Conservation (phyloP, 805 yeast species). For the Sugiyamaella qingdaonensis region DNA sequence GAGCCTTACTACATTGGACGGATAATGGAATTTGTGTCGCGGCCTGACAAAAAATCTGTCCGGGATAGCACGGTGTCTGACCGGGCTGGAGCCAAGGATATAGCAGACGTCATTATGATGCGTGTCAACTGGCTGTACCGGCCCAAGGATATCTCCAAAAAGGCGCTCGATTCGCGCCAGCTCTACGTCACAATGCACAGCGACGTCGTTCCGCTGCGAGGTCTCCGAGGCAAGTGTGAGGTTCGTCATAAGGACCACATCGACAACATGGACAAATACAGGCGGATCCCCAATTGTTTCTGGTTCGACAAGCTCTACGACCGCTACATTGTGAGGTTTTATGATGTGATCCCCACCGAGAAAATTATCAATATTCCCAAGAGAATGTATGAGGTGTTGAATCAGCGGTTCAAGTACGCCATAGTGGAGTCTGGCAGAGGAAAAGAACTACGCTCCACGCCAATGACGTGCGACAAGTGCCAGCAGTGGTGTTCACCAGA, state of each 20-base stretch:
- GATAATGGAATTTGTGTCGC: conserved; percentile 61
- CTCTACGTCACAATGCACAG: conserved; percentile 82
- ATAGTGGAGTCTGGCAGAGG: conserved; percentile 69
- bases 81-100: conserved; percentile 43
- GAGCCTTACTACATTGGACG: conserved; percentile 91
- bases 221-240: conserved; percentile 69
- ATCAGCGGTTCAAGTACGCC: conserved; percentile 65
- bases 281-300: conserved; percentile 61
- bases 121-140: conserved; percentile 90
- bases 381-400: conserved; percentile 56
- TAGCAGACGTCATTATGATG: conserved; percentile 34
- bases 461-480: conserved; percentile 70
- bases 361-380: conserved; percentile 53
- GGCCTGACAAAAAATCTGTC: conserved; percentile 11
- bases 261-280: conserved; percentile 51
- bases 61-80: conserved; percentile 7
- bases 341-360: conserved; percentile 67
- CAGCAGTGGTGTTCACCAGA: conserved; percentile 76
- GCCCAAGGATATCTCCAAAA: conserved; percentile 74
- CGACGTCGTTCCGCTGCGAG: conserved; percentile 71
- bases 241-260: conserved; percentile 70
- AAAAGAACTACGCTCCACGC: conserved; percentile 57
- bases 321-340: conserved; percentile 76
- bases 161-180: conserved; percentile 64
- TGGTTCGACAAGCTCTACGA: conserved; percentile 86